Percentiles rank a stretch among this genome's conserved stretches.
Conservation (phyloP, 768 basidiomycete genomes). For the Dentipellis sp. region DNA sequence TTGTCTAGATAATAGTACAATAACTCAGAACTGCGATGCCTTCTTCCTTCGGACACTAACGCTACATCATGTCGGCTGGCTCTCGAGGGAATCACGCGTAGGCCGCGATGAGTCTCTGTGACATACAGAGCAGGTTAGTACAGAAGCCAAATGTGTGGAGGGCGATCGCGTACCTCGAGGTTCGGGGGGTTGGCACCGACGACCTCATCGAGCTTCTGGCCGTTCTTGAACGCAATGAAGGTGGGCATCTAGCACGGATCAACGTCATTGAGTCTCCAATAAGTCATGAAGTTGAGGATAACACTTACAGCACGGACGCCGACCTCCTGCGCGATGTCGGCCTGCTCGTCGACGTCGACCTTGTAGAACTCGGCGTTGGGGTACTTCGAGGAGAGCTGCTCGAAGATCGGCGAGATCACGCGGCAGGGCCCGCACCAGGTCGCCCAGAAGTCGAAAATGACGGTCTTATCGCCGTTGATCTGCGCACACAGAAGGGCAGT, state of each 20-base stretch:
- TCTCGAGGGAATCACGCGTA: background rate
- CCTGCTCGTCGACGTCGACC: conserved; percentile 59
- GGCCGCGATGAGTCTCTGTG: background rate
- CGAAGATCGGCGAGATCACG: conserved; percentile 56
- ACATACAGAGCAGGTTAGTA: background rate
- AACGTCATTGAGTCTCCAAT: background rate
- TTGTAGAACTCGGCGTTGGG: conserved; percentile 53
- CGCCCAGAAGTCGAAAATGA: conserved; percentile 69
- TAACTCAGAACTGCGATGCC: too few relatives aligned
- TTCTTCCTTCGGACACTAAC: too few relatives aligned
- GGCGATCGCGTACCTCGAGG: conserved; percentile 28
- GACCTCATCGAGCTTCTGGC: conserved; percentile 26
- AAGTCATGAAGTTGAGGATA: background rate
- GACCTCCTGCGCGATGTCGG: conserved; percentile 45
- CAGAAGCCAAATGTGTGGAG: background rate
- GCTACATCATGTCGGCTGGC: too few relatives aligned
- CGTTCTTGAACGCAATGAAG: conserved; percentile 28
- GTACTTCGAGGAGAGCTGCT: conserved; percentile 34
- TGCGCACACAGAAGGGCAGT: conserved; percentile 15
- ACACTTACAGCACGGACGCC: conserved; percentile 51
- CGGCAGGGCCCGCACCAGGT: conserved; percentile 71
- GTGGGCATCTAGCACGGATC: conserved; percentile 31
- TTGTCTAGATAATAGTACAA: too few relatives aligned
- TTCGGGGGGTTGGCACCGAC: conserved; percentile 38
- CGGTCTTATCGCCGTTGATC: conserved; percentile 38